phyloP scores from a whole-genome alignment of 768 basidiomycete genomes.

The Agaricus bisporus region DNA sequence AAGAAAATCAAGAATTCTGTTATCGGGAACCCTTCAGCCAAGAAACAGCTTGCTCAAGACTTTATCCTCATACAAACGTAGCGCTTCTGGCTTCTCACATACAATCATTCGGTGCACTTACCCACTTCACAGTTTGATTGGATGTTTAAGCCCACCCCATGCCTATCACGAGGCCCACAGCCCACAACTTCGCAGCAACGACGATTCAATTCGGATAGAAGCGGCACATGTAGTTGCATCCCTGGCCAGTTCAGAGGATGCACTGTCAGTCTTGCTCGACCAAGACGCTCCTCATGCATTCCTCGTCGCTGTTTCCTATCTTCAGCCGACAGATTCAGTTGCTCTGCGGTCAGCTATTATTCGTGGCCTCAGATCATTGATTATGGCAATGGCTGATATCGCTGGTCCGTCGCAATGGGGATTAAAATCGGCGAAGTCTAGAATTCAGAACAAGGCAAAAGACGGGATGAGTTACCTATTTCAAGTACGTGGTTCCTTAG shows the following conservation, averaged over 20 bases:
- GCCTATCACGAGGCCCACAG: background rate
- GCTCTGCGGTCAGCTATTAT: slow-evolving; percentile 51
- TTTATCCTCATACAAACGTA: slow-evolving; percentile 50
- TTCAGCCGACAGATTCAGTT: slow-evolving; percentile 30
- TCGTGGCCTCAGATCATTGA: slow-evolving; percentile 56
- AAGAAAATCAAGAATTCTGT: slow-evolving; percentile 71
- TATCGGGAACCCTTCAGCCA: slow-evolving; percentile 76
- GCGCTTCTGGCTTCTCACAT: slow-evolving; percentile 14
- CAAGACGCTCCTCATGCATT: slow-evolving; percentile 55
- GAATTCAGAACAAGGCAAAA: slow-evolving; percentile 44
- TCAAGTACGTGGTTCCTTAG: slow-evolving; percentile 32
- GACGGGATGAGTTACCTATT: slow-evolving; percentile 55
- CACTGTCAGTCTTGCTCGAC: slow-evolving; percentile 50
- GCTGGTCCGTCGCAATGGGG: slow-evolving; percentile 70
- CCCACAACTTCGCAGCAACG: slow-evolving; percentile 20
- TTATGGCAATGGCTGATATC: slow-evolving; percentile 55
- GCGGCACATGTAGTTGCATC: slow-evolving; percentile 74
- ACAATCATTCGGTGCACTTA: slow-evolving; percentile 6
- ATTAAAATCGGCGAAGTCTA: slow-evolving; percentile 36
- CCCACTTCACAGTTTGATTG: slow-evolving; percentile 46
- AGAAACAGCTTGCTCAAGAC: slow-evolving; percentile 52
- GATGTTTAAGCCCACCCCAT: slow-evolving; percentile 42
- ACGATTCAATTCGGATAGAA: slow-evolving; percentile 53
- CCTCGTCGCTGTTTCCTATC: slow-evolving; percentile 52
- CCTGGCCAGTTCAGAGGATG: slow-evolving; percentile 60